These are phyloP conservation scores for Candida methanosorbosa DNA, from an alignment of 805 yeast genomes.

Conservation along the genomic window DNA sequence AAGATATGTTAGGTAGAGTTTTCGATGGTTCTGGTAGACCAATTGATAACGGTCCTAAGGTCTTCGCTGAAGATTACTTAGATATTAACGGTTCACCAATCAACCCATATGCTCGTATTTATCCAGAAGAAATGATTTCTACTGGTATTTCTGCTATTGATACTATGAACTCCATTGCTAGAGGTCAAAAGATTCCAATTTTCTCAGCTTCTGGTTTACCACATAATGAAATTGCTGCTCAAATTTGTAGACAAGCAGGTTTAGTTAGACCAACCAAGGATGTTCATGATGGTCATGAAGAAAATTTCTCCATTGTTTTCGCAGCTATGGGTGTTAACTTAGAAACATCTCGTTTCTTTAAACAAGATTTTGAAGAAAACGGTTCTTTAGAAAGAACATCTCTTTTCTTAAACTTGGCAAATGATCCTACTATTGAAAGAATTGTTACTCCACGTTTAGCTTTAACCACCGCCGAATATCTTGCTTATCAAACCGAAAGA, in stretches of 20 bases:
- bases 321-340: conserved; percentile 99
- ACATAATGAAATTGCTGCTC: conserved; percentile 99
- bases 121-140: conserved; percentile 99
- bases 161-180: conserved; percentile 98
- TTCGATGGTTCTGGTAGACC: conserved; percentile 99
- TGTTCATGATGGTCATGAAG: conserved; percentile 99
- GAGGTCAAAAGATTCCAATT: conserved; percentile 99
- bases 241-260: conserved; percentile 99
- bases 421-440: conserved; percentile 99
- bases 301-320: conserved; percentile 96
- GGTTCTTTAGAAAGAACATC: conserved; percentile 98
- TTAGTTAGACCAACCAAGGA: conserved; percentile 98
- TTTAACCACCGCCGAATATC: conserved; percentile 94
- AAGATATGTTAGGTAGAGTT: conserved; percentile 95
- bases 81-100: conserved; percentile 99
- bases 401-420: conserved; percentile 92
- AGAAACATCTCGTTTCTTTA: conserved; percentile 97
- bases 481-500: conserved; percentile 98
- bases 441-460: conserved; percentile 99
- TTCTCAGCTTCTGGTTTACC: conserved; percentile 99
- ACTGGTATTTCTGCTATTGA: conserved; percentile 98
- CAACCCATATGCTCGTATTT: conserved; percentile 95
- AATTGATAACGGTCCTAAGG: conserved; percentile 96
- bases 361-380: conserved; percentile 98
- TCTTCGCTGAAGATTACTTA: conserved; percentile 95